phyloP scores from a whole-genome alignment of 768 basidiomycete species.

The Termitomyces sp. region DNA sequence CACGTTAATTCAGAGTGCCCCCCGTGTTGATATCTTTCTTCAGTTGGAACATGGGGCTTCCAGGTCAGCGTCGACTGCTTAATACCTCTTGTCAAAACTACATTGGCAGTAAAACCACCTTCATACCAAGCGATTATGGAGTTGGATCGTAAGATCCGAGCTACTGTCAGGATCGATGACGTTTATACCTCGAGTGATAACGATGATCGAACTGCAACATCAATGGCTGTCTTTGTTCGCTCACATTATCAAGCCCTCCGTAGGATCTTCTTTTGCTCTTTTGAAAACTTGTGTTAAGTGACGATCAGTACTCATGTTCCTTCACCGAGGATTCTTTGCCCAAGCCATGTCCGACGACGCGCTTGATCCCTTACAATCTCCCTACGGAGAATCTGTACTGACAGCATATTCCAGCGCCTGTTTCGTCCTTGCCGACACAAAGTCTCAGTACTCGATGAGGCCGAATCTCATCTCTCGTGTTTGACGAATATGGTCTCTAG shows the following conservation, averaged over 20 bases:
- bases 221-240: conserved; percentile 38
- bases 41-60: conserved; percentile 49
- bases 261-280: conserved; percentile 19
- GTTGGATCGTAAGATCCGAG: conserved; percentile 46
- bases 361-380: conserved; percentile 41
- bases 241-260: conserved; percentile 45
- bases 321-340: conserved; percentile 57
- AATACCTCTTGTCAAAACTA: conserved; percentile 36
- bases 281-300: conserved; percentile 7
- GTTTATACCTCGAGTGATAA: conserved; percentile 17
- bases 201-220: conserved; percentile 31
- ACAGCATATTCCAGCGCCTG: conserved; percentile 51
- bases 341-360: conserved; percentile 49
- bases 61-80: conserved; percentile 36
- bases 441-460: conserved; percentile 36
- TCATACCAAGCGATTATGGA: conserved; percentile 44
- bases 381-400: conserved; percentile 46
- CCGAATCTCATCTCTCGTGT: conserved; percentile 46
- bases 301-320: conserved; percentile 43
- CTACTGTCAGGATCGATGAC: conserved; percentile 23
- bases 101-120: conserved; percentile 38
- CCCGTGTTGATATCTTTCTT: conserved; percentile 1
- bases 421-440: conserved; percentile 37
- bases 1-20: background rate
- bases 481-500: conserved; percentile 57